phyloP scores from a whole-genome alignment of 805 yeast genomes.

The Ogataea trehalophila region DNA sequence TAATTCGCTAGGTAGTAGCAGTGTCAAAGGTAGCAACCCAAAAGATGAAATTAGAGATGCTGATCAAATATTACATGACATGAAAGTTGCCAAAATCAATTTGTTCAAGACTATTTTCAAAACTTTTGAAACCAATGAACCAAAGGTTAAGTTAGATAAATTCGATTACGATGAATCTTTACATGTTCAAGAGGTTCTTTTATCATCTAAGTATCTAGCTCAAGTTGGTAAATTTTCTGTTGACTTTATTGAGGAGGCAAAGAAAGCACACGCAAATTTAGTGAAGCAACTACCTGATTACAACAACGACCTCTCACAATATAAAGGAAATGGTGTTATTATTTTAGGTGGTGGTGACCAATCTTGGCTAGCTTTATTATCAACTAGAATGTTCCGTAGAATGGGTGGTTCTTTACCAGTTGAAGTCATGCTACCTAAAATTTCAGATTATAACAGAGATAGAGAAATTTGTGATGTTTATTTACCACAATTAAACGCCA shows the following conservation, averaged over 20 bases:
- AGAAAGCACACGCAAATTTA: constrained; percentile 28
- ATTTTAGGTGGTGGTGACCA: constrained; percentile 64
- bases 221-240: constrained; percentile 13
- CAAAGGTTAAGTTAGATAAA: constrained; percentile 13
- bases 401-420: constrained; percentile 43
- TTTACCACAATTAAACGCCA: constrained; percentile 47
- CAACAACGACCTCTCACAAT: constrained; percentile 32
- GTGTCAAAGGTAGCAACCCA: neutral
- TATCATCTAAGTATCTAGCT: constrained; percentile 7
- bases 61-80: constrained; percentile 6
- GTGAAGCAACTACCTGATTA: constrained; percentile 35
- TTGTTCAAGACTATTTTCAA: constrained; percentile 19
- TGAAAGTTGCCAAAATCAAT: constrained; percentile 14
- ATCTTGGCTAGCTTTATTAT: constrained; percentile 55
- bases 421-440: constrained; percentile 40
- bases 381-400: constrained; percentile 45
- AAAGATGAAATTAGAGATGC: constrained; percentile 3
- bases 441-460: constrained; percentile 35
- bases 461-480: constrained; percentile 43
- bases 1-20: neutral
- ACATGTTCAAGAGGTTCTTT: constrained; percentile 1
- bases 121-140: constrained; percentile 17
- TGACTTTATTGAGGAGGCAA: constrained; percentile 26
- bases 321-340: constrained; percentile 53
- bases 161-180: constrained; percentile 12